phyloP scores from a whole-genome alignment of 2,329 filamentous ascomycete genomes.

The Venturia effusa region DNA sequence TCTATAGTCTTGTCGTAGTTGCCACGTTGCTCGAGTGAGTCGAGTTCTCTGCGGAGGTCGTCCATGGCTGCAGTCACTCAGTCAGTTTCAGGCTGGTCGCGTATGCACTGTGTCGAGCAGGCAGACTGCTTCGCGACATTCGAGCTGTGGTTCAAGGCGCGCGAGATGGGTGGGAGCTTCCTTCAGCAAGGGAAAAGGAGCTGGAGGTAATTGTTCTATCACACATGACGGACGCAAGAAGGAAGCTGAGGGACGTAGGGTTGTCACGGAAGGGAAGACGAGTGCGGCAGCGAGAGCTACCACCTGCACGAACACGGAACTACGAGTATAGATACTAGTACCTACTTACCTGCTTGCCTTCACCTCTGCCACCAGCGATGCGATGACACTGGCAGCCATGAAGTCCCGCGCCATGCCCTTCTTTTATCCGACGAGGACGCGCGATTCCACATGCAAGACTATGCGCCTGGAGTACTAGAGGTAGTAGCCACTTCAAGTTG shows the following conservation, averaged over 20 bases:
- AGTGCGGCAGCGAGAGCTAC: too few relatives aligned
- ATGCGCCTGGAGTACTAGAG: neutral
- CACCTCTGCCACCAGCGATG: neutral
- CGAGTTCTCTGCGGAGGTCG: conserved; percentile 61
- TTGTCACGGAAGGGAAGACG: neutral
- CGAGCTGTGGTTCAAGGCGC: neutral
- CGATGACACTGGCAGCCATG: neutral
- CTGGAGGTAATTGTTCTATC: neutral
- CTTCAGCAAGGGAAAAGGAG: neutral
- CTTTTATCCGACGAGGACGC: neutral
- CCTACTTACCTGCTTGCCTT: too few relatives aligned
- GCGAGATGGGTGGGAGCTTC: neutral
- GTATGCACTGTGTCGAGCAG: neutral
- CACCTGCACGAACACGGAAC: too few relatives aligned
- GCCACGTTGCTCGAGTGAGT: conserved; percentile 57
- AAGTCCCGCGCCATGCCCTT: neutral
- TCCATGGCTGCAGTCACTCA: conserved; percentile 37
- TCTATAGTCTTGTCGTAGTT: conserved; percentile 61
- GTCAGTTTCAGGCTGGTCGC: neutral
- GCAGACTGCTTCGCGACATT: neutral
- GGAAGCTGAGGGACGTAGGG: neutral
- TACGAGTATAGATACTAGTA: too few relatives aligned
- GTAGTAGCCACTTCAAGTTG: too few relatives aligned
- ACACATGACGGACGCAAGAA: neutral
- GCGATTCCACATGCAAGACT: neutral